Evolutionary conservation across 108 stramenopile genomes (phyloP), one percentile per base, ranked within the genome.

Genomic region (Schizochytrium sp.): DNA sequence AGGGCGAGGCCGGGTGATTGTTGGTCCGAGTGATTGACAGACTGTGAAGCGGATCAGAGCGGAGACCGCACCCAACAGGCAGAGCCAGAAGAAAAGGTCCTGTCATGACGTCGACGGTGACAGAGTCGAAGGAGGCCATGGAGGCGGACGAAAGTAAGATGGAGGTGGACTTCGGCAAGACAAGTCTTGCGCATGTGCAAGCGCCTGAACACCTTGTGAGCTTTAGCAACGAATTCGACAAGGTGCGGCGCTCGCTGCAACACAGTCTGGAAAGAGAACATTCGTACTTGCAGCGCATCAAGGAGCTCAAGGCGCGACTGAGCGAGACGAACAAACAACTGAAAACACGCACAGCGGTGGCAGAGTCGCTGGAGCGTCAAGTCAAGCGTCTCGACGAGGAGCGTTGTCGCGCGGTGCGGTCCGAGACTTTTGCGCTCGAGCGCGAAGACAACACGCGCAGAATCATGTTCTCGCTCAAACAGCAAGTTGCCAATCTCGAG

Each of bases 221-320:
- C 48, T 83, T 83, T 53, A 10, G 76, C 10, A 47, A 53, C 12
- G 76, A 83, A 2, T 83, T 53, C 28, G 76, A 83, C 48, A 83
- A 83, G 76, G 51, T 83, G 25, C 45, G 51, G 51, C 45, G 76
- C 16, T 53, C 76, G 19, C 23, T 83, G 51, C 23, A n/a, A 34
- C 51, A 53, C 28, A 53, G 48, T 23, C 76, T 83, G 76, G 76
- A 83, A 23, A 10, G 76, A 6, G 76, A 83, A 34, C 12, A 53
- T 6, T 53, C 76, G 45, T 83, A 83, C 28, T 34, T 83, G 76
- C 14, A 28, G 8, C 76, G 51, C 4, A 83, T 83, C 25, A 83
- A 83, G 76, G 76, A 83, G 45, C 51, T 83, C n/a, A 83, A 83
- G 28, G 76, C 76, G n/a, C n/a, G 51, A 45, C 45, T 83, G n/a